A percentile compares a stretch with the other conserved stretches of the same genome.
Conservation (phyloP, 108 stramenopile genomes). For the Aurantiochytrium sp. region DNA sequence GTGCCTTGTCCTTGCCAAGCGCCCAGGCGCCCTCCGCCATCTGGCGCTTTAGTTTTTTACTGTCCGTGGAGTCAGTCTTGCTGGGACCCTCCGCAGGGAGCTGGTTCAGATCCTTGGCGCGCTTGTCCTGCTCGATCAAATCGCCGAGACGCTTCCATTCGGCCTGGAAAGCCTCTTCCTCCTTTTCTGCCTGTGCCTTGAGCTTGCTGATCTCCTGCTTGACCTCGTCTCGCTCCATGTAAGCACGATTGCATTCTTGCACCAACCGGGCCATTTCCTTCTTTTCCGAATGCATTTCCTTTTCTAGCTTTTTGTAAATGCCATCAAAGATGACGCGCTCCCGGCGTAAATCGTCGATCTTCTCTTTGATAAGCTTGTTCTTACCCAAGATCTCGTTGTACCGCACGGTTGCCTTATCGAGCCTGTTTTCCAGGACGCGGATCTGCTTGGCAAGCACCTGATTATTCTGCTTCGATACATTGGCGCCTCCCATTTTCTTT, state of each 20-base stretch:
- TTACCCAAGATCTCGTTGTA: slow-evolving; percentile 49
- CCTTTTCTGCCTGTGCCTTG: slow-evolving; percentile 45
- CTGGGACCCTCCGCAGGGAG: slow-evolving; percentile 1
- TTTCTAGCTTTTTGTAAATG: slow-evolving; percentile 56
- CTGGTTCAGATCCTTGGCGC: neutral
- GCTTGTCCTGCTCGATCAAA: slow-evolving; percentile 42
- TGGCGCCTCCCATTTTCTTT: slow-evolving; percentile 51
- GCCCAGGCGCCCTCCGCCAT: neutral
- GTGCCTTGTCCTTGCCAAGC: slow-evolving; percentile 11
- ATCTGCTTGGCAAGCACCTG: slow-evolving; percentile 51
- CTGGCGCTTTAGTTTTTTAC: neutral
- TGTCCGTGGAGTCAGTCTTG: neutral
- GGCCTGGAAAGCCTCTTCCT: slow-evolving; percentile 40
- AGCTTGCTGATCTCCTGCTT: slow-evolving; percentile 41
- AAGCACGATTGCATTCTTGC: slow-evolving; percentile 47
- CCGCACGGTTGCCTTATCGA: slow-evolving; percentile 49
- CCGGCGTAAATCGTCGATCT: slow-evolving; percentile 46
- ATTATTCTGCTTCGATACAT: slow-evolving; percentile 53
- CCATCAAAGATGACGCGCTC: slow-evolving; percentile 54
- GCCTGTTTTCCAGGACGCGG: slow-evolving; percentile 46
- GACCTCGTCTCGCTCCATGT: slow-evolving; percentile 45
- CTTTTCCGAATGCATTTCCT: slow-evolving; percentile 48
- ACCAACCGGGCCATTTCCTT: slow-evolving; percentile 57
- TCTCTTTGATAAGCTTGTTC: slow-evolving; percentile 46
- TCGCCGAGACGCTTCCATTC: slow-evolving; percentile 47